Percentiles rank a stretch among this genome's conserved stretches.
These are phyloP conservation scores for Vachellia pachyceras DNA, from an alignment of 306 rosid genomes.

Conservation along the genomic window DNA sequence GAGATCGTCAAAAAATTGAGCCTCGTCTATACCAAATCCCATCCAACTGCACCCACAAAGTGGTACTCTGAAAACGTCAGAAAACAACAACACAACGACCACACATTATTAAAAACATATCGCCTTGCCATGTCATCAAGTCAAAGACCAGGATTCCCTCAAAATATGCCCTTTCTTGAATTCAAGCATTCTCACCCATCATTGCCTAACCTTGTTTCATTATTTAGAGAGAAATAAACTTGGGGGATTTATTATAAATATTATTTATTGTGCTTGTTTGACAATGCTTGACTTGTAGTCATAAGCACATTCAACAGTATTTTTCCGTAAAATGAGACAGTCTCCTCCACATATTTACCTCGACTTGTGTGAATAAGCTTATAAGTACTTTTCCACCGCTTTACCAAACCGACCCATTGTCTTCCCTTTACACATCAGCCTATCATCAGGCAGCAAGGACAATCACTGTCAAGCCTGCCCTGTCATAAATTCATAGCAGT, in stretches of 20 bases:
- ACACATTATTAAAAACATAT: not conserved
- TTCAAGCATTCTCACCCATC: not conserved
- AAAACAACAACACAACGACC: not conserved
- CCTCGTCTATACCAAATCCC: constrained; percentile 94
- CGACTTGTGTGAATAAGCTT: too few relatives aligned
- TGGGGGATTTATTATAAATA: too few relatives aligned
- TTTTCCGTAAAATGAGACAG: too few relatives aligned
- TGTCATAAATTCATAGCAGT: not conserved
- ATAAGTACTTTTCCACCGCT: too few relatives aligned
- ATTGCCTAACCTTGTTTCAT: not conserved
- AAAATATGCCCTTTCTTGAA: not conserved
- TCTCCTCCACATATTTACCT: too few relatives aligned
- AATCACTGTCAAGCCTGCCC: not conserved
- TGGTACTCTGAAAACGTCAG: not conserved
- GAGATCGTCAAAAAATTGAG: constrained; percentile 86
- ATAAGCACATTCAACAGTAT: too few relatives aligned
- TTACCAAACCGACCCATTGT: too few relatives aligned
- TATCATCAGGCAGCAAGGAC: not conserved
- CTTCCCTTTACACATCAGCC: not conserved
- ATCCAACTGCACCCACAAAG: constrained; percentile 60
- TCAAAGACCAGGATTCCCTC: not conserved
- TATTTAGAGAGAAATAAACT: not conserved
- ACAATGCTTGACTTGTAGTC: too few relatives aligned
- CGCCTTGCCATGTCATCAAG: not conserved
- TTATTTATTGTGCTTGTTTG: too few relatives aligned